Percentiles rank a stretch among this genome's conserved stretches.
phyloP scores from a whole-genome alignment of 2,329 filamentous ascomycete genomes.

The Mycosphaerella arachidis region DNA sequence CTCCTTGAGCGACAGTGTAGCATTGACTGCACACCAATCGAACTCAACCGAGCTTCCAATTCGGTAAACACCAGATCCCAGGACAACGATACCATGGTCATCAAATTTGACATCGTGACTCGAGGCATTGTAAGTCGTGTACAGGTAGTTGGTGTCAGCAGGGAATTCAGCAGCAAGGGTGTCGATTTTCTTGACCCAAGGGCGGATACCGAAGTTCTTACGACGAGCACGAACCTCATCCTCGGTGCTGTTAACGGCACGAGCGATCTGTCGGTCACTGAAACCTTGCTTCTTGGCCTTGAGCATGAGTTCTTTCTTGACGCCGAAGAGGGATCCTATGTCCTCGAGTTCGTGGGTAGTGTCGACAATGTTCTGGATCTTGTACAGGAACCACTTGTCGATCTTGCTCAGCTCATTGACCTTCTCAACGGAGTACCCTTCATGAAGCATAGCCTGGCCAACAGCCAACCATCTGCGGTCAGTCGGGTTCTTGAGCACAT shows the following conservation, averaged over 20 bases:
- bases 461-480: constrained; percentile 97
- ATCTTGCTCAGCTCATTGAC: constrained; percentile 96
- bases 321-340: constrained; percentile 72
- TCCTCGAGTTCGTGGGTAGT: constrained; percentile 81
- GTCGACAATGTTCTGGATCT: constrained; percentile 95
- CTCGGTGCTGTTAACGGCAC: constrained; percentile 78
- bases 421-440: constrained; percentile 87
- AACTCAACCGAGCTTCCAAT: constrained; percentile 98
- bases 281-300: constrained; percentile 98
- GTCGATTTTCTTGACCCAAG: constrained; percentile 98
- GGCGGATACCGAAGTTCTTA: constrained; percentile 80
- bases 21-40: constrained; percentile 95
- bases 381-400: constrained; percentile 98
- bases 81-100: constrained; percentile 81
- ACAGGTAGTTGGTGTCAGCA: constrained; percentile 89
- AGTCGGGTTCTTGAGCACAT: constrained; percentile 83
- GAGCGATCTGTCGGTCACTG: constrained; percentile 91
- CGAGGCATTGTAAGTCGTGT: constrained; percentile 96
- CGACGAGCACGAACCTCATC: constrained; percentile 82
- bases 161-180: constrained; percentile 96
- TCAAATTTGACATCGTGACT: constrained; percentile 92
- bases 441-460: constrained; percentile 95
- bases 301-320: constrained; percentile 83
- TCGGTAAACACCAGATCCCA: constrained; percentile 93
- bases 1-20: constrained; percentile 72